These are phyloP conservation scores for Kalmanozyma brasiliensis DNA, from an alignment of 1,284 basidiomycete genomes.

Conservation along the genomic window DNA sequence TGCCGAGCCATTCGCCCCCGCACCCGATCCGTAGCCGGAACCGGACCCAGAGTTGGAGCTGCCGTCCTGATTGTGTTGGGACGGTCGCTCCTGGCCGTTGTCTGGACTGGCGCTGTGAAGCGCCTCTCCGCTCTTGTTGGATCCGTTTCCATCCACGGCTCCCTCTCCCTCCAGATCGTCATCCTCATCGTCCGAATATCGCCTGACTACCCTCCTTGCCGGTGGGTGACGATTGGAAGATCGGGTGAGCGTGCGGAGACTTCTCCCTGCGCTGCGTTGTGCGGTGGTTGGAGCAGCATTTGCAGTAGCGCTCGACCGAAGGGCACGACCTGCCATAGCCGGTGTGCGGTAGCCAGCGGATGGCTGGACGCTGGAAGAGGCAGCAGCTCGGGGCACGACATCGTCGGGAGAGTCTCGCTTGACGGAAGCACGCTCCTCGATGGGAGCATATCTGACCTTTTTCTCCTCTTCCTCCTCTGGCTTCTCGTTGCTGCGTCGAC, in stretches of 20 bases:
- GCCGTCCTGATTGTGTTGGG: conserved; percentile 21
- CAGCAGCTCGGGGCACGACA: conserved; percentile 7
- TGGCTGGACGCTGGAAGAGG: conserved; percentile 16
- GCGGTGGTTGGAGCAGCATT: conserved; percentile 25
- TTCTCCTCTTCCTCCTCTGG: conserved; percentile 38
- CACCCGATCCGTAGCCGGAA: conserved; percentile 27
- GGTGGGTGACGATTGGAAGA: conserved; percentile 50
- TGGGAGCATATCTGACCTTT: conserved; percentile 34
- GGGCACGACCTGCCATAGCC: conserved; percentile 41
- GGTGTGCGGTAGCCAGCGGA: conserved; percentile 45
- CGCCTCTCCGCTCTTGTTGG: conserved; percentile 22
- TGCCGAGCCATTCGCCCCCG: conserved; percentile 16
- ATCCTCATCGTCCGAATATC: conserved; percentile 61
- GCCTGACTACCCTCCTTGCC: conserved; percentile 51
- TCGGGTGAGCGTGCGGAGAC: conserved; percentile 44
- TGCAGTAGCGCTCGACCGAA: conserved; percentile 23
- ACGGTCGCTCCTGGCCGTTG: conserved; percentile 10
- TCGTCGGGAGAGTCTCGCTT: conserved; percentile 38
- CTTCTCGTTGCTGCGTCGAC: conserved; percentile 28
- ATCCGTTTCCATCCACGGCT: conserved; percentile 6
- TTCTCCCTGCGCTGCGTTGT: conserved; percentile 41
- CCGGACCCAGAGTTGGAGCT: conserved; percentile 36
- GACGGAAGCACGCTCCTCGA: conserved; percentile 31
- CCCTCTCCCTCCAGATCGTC: conserved; percentile 42
- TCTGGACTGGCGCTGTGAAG: conserved; percentile 25